A percentile compares a stretch with the other conserved stretches of the same genome.
Conservation (phyloP, 2,329 filamentous ascomycete species). For the Sclerotinia borealis region DNA sequence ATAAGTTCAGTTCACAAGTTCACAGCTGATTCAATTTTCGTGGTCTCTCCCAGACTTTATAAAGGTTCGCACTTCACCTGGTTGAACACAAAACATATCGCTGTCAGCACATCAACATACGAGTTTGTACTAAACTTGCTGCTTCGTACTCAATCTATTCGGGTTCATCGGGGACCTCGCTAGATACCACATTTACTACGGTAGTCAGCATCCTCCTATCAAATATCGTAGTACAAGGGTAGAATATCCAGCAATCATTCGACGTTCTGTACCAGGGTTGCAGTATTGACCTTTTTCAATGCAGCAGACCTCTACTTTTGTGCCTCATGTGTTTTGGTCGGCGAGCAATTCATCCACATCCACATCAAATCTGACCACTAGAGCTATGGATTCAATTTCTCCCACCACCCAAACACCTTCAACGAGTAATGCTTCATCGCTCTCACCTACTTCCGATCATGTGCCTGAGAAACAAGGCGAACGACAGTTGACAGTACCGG, state of each 20-base stretch:
- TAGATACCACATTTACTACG: constrained; percentile 10
- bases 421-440: constrained; percentile 11
- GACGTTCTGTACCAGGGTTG: constrained; percentile 5
- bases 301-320: constrained; percentile 13
- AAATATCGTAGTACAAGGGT: constrained; percentile 5
- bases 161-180: constrained; percentile 11
- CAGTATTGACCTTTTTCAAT: constrained; percentile 1
- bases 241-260: constrained; percentile 6
- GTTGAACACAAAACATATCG: neutral
- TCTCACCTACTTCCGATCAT: constrained; percentile 8
- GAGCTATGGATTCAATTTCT: constrained; percentile 11
- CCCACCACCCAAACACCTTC: constrained; percentile 9
- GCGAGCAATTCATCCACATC: constrained; percentile 17
- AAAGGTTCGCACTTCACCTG: neutral
- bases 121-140: neutral
- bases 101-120: constrained; percentile 3
- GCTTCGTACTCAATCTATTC: constrained; percentile 4
- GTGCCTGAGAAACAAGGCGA: constrained; percentile 15
- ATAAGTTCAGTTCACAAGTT: neutral
- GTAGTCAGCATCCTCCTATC: constrained; percentile 1
- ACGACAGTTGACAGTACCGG: constrained; percentile 9
- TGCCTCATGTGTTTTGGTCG: constrained; percentile 22
- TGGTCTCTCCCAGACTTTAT: neutral
- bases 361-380: constrained; percentile 15
- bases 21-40: neutral